Base-by-base conservation (phyloP, 306 rosid species). In the Crataegus laevigata region DNA sequence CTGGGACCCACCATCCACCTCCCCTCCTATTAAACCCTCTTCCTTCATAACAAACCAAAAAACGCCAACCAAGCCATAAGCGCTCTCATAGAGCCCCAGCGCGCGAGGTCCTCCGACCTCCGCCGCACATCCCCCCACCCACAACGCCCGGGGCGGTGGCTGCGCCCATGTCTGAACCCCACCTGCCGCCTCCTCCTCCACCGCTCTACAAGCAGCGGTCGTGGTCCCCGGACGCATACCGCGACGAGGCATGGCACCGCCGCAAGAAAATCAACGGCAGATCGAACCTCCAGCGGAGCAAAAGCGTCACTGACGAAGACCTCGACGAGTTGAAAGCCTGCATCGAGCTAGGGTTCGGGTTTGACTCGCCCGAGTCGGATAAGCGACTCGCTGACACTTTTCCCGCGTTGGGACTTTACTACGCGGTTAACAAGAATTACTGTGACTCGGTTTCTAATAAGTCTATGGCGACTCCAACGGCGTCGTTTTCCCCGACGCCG, bases 31-130 rank as follows among this genome's bases (percentile, higher is more conserved):
- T 28, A 55, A 34, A 76, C 72, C 77, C 68, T 74, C 61, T 63
- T 25, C 77, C 77, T 42, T 74, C 17, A 32, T n/a, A 82, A 47
- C 5, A 19, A 79, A 79, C 77, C 78, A 64, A 42, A 17, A 43
- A 67, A 42, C 28, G 80, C 88, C 77, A 86, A 86, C 81, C 71
- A 32, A 65, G 47, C 18, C 69, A 30, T n/a, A 32, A 38, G 88
- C 75, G 83, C 68, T 68, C 86, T 51, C 83, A 15, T 58, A 13
- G 18, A 63, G 42, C 54, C 68, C 75, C 84, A 21, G 55, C 85
- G 86, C 86, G 91, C 82, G 98, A 89, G 98, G 96, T 90, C 94
- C 76, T 78, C 69, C 85, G 93, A 81, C 96, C 98, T 87, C 98
- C 79, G 91, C 91, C 92, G 54, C 54, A 82, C 86, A 76, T 65